Conservation (phyloP, 2,329 filamentous ascomycete genomes). For the Aspergillus phoenicis region DNA sequence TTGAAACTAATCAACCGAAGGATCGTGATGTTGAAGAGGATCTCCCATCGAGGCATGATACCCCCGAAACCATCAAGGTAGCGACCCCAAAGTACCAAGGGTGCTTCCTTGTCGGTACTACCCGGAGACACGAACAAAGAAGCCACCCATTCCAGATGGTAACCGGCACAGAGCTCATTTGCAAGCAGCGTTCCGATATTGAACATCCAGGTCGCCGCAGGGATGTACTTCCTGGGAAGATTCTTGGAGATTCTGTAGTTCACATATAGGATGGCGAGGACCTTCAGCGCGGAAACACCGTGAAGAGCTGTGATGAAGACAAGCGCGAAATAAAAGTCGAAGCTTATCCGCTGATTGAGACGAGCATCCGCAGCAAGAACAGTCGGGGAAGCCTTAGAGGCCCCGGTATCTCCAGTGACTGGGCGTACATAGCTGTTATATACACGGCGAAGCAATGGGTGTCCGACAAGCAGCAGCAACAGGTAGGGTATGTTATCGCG, state of each 20-base stretch:
- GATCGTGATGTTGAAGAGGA: slow-evolving; percentile 96
- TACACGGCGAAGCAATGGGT: slow-evolving; percentile 73
- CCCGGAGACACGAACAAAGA: slow-evolving; percentile 46
- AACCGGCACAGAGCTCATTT: slow-evolving; percentile 83
- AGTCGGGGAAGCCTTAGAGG: slow-evolving; percentile 19
- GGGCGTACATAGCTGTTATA: slow-evolving; percentile 64
- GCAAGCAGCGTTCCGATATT: slow-evolving; percentile 84
- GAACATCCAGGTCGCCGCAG: slow-evolving; percentile 82
- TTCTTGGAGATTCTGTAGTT: slow-evolving; percentile 80
- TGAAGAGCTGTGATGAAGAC: slow-evolving; percentile 79
- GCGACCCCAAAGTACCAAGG: slow-evolving; percentile 63
- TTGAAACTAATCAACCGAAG: slow-evolving; percentile 95
- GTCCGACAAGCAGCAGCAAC: slow-evolving; percentile 69
- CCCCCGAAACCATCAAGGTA: slow-evolving; percentile 80
- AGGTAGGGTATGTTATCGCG: slow-evolving; percentile 84
- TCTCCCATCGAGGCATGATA: slow-evolving; percentile 87
- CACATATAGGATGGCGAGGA: slow-evolving; percentile 74
- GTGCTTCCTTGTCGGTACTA: slow-evolving; percentile 44
- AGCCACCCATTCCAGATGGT: slow-evolving; percentile 68
- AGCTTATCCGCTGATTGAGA: slow-evolving; percentile 71
- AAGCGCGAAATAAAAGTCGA: slow-evolving; percentile 79
- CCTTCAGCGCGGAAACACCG: slow-evolving; percentile 81
- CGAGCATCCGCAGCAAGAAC: slow-evolving; percentile 55
- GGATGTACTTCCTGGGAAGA: slow-evolving; percentile 71
- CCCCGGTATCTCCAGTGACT: slow-evolving; percentile 32